A percentile compares a stretch with the other conserved stretches of the same genome.
Conservation (phyloP, 2,329 filamentous ascomycete species). For the Fusarium sp. region DNA sequence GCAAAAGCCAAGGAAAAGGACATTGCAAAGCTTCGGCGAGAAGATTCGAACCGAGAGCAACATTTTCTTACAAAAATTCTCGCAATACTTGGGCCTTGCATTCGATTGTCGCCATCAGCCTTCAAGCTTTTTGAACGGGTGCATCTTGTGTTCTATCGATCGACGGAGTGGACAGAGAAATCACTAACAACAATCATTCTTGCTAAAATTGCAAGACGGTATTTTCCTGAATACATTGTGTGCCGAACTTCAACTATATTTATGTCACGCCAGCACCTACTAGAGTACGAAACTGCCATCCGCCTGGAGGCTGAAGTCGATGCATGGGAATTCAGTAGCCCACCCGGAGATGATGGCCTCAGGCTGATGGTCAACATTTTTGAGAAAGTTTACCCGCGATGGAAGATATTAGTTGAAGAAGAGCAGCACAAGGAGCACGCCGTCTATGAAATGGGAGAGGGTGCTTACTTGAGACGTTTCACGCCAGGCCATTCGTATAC, state of each 20-base stretch:
- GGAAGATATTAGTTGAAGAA: constrained; percentile 76
- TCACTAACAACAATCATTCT: constrained; percentile 94
- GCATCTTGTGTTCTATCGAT: constrained; percentile 94
- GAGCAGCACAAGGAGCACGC: constrained; percentile 81
- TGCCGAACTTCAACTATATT: constrained; percentile 93
- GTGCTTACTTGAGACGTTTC: constrained; percentile 87
- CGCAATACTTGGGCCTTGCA: constrained; percentile 80
- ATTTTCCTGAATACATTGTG: constrained; percentile 91
- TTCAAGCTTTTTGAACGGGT: constrained; percentile 91
- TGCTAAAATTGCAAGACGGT: constrained; percentile 85
- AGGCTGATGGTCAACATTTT: constrained; percentile 76
- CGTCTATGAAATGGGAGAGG: constrained; percentile 83
- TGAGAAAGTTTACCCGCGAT: constrained; percentile 80
- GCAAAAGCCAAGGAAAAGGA: background rate
- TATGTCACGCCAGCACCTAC: constrained; percentile 73
- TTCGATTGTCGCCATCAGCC: constrained; percentile 77
- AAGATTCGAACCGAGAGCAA: constrained; percentile 70
- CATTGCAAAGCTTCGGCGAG: constrained; percentile 34
- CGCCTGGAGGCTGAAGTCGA: constrained; percentile 85
- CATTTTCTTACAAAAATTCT: constrained; percentile 84
- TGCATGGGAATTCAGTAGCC: constrained; percentile 81
- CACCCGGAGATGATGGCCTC: constrained; percentile 71
- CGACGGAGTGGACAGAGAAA: constrained; percentile 97
- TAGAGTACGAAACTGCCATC: constrained; percentile 91
- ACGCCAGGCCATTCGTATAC: constrained; percentile 95